These are phyloP conservation scores for Solanum sparsipilum DNA, from an alignment of 257 asterid genomes.

Conservation along the genomic window DNA sequence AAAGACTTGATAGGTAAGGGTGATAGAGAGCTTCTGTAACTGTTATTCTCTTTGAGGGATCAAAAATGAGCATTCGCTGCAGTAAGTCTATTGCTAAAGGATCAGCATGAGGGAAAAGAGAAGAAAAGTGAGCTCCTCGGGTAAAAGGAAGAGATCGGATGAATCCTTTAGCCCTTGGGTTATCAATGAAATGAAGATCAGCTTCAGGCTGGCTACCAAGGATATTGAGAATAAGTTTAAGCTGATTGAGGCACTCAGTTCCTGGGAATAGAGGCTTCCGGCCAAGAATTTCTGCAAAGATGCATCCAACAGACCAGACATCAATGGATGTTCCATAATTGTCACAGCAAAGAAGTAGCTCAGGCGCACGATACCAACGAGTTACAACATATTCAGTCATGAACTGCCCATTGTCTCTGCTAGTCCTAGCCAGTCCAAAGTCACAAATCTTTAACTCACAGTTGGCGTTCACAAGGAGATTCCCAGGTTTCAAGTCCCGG, in stretches of 20 bases:
- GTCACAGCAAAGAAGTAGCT: conserved; percentile 32
- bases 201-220: conserved; percentile 30
- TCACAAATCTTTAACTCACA: conserved; percentile 39
- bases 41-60: conserved; percentile 27
- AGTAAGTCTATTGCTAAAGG: conserved; percentile 30
- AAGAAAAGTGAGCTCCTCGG: conserved; percentile 23
- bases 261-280: conserved; percentile 39
- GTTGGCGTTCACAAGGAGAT: conserved; percentile 32
- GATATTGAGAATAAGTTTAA: conserved; percentile 22
- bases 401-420: conserved; percentile 31
- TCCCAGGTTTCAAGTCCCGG: conserved; percentile 40
- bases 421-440: conserved; percentile 40
- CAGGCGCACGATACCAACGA: conserved; percentile 43
- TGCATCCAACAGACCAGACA: conserved; percentile 41
- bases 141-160: conserved; percentile 23
- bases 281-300: conserved; percentile 35
- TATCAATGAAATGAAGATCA: conserved; percentile 28
- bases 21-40: conserved; percentile 34
- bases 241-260: conserved; percentile 37
- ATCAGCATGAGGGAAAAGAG: conserved; percentile 33
- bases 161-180: conserved; percentile 28
- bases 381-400: conserved; percentile 46
- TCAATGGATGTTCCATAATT: conserved; percentile 33
- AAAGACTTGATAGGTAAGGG: conserved; percentile 29
- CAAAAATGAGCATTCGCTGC: conserved; percentile 26